These are phyloP conservation scores for Globisporangium nagaii DNA, from an alignment of 352 stramenopile species.

Conservation along the genomic window DNA sequence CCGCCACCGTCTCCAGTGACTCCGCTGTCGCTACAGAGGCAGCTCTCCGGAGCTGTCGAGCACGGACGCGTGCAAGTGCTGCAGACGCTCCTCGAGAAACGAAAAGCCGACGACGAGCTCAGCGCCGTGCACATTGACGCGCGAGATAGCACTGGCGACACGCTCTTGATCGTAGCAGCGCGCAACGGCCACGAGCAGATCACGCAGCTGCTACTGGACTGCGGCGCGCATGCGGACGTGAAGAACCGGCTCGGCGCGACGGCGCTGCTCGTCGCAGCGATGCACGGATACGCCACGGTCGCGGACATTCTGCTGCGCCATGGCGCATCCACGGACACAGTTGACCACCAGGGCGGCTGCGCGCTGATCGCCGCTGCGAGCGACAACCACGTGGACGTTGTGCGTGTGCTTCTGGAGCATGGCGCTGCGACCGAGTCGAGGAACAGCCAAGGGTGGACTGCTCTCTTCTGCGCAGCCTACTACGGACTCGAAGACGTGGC, in stretches of 20 bases:
- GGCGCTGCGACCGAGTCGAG: not conserved
- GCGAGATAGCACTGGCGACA: not conserved
- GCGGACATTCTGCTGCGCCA: not conserved
- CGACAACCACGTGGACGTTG: not conserved
- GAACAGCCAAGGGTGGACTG: conserved; percentile 6
- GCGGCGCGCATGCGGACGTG: not conserved
- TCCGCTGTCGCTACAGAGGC: not conserved
- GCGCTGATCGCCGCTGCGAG: not conserved
- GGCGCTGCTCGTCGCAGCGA: not conserved
- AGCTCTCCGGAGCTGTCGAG: conserved; percentile 2
- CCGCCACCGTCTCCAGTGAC: not conserved
- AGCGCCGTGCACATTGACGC: not conserved
- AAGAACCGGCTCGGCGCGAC: conserved; percentile 1
- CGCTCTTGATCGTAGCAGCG: conserved; percentile 4
- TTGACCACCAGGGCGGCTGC: not conserved
- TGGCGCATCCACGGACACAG: not conserved
- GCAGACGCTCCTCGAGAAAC: not conserved
- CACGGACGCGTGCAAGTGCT: not conserved
- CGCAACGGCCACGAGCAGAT: conserved; percentile 18
- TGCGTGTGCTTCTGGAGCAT: not conserved
- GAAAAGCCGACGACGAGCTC: not conserved
- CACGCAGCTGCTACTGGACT: conserved; percentile 12
- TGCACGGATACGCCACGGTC: not conserved
- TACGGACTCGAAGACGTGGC: not conserved
- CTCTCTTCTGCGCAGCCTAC: conserved; percentile 4